Evolutionary conservation across 345 rosid genomes (phyloP).

Genomic region (Eucalyptus erythrocorys): DNA sequence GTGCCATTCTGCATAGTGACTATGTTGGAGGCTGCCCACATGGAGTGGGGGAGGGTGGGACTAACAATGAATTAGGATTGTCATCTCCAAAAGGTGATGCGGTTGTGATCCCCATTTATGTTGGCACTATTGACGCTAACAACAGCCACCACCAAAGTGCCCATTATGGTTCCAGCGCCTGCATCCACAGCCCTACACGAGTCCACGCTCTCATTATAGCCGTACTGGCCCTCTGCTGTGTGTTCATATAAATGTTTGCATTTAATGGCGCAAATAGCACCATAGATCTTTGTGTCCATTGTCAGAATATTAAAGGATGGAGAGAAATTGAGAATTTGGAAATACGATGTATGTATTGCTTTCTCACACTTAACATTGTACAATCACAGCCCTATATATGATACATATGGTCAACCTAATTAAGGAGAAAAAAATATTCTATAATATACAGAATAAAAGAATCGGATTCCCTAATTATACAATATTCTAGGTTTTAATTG

Average conservation of each 20-base stretch:
- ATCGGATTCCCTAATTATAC: no score
- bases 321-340: no score
- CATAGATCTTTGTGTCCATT: no score
- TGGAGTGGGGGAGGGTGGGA: not conserved
- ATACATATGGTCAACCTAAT: no score
- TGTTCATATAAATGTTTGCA: not conserved
- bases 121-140: slow-evolving; percentile 5
- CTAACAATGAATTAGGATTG: not conserved
- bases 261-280: no score
- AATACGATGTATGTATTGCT: no score
- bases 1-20: not conserved
- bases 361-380: no score
- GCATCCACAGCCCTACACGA: not conserved
- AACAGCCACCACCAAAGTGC: slow-evolving; percentile 1
- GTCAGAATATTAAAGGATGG: no score
- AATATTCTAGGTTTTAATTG: no score
- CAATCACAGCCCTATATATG: no score
- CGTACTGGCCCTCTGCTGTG: not conserved
- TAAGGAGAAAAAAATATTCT: no score
- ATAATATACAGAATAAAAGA: no score
- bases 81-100: not conserved
- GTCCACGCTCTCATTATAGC: not conserved
- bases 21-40: not conserved
- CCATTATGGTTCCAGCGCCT: slow-evolving; percentile 4
- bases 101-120: not conserved